Evolutionary conservation across 2,329 filamentous ascomycete species (phyloP).

Genomic region (Fusarium xyrophilum): DNA sequence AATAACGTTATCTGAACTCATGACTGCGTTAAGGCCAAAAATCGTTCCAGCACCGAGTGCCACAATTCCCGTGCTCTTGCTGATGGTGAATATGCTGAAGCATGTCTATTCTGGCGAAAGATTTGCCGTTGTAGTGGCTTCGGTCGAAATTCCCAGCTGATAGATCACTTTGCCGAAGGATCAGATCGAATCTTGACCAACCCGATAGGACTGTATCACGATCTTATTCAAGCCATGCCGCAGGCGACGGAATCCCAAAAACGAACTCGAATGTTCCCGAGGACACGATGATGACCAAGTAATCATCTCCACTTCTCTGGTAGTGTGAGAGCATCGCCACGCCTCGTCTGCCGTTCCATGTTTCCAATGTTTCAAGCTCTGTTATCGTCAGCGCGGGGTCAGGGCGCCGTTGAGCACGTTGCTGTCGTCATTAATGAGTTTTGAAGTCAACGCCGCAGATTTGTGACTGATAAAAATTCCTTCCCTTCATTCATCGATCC

Average conservation of each 20-base stretch:
- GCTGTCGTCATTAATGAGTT: slow-evolving; percentile 36
- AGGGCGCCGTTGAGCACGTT: slow-evolving; percentile 40
- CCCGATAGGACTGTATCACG: not conserved
- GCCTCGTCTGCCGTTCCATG: slow-evolving; percentile 44
- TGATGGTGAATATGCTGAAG: not conserved
- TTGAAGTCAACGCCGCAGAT: slow-evolving; percentile 44
- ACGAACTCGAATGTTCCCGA: slow-evolving; percentile 35
- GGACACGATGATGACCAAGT: slow-evolving; percentile 33
- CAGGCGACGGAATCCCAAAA: slow-evolving; percentile 12
- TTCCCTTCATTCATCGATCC: not conserved
- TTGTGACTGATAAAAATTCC: slow-evolving; percentile 25
- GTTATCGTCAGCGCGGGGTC: slow-evolving; percentile 42
- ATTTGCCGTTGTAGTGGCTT: not conserved
- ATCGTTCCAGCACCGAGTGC: not conserved
- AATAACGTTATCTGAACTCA: not conserved
- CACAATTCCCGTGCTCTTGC: not conserved
- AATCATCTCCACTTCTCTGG: slow-evolving; percentile 26
- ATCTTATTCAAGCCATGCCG: not conserved
- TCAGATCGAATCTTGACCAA: not conserved
- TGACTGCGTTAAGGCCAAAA: not conserved
- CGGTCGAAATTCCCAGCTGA: not conserved
- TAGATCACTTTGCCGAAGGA: not conserved
- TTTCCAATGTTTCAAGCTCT: slow-evolving; percentile 42
- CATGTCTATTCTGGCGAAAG: not conserved
- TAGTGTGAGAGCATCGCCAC: slow-evolving; percentile 40